Base-by-base conservation (phyloP, 495 filamentous ascomycete species). In the Penicillium roqueforti region DNA sequence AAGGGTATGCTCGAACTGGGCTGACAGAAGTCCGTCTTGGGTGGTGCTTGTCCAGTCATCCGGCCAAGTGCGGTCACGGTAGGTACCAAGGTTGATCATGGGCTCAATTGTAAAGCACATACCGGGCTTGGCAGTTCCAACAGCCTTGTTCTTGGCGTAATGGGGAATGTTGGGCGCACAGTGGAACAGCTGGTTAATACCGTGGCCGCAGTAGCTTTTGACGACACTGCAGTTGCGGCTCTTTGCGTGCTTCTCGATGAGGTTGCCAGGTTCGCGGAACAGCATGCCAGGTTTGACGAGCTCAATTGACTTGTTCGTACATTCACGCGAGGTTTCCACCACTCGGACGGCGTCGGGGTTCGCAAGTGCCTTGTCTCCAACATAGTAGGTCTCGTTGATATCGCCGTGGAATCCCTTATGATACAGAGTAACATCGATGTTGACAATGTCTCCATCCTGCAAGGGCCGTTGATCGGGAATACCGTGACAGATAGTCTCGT, bases 91-190 rank as follows among this genome's bases (percentile, higher is more conserved):
- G 36, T 87, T 87, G 59, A 95, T 88, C 89, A 95, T 95, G 14
- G 90, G 90, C 72, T 95, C 90, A 54, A 95, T 95, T 1, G 91
- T 95, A 54, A 95, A 95, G 57, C 87, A 91, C 91, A 95, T 93
- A 29, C 91, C 90, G 6, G 84, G 81, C 72, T 93, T 92, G 38
- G 89, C 90, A 18, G 83, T 82, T 38, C 90, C 90, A 0, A 93
- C 87, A 1, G 90, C 89, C 81, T 93, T 95, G 69, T 95, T 95
- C 71, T 89, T 92, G 28, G 79, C 88, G 60, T 95, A 95, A 68
- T 95, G 90, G 3, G 91, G 90, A 14, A 95, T 80, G 64, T 89
- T 92, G 13, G 90, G 90, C 10, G 88, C 80, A 64, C 82, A 83
- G 70, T 95, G 90, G 78, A 95, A 95, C 32, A 92, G 71, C 36